Percentiles rank a stretch among this genome's conserved stretches.
These are phyloP conservation scores for Epichloe sibirici DNA, from an alignment of 2,329 filamentous ascomycete genomes.

Conservation along the genomic window DNA sequence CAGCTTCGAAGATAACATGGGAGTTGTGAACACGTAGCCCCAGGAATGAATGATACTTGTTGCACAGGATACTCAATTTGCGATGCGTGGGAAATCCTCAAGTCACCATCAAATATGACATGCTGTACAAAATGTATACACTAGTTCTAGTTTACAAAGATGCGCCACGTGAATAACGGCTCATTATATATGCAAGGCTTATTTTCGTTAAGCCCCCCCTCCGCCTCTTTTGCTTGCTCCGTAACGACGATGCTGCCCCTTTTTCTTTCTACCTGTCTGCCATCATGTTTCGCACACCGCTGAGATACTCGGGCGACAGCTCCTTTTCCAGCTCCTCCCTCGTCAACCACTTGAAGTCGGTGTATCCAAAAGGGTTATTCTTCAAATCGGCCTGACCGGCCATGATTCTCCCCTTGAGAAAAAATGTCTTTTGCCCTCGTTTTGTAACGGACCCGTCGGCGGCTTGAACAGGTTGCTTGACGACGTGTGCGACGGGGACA, in stretches of 20 bases:
- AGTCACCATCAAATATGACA: background rate
- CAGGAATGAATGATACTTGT: no score
- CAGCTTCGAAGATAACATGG: background rate
- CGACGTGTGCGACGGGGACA: slow-evolving; percentile 71
- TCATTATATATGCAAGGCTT: background rate
- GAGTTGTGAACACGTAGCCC: background rate
- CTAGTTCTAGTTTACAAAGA: slow-evolving; percentile 1
- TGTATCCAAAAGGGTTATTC: slow-evolving; percentile 57
- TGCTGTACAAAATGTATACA: slow-evolving; percentile 3
- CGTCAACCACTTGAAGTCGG: slow-evolving; percentile 85
- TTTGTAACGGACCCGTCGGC: slow-evolving; percentile 28
- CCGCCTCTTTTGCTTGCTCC: background rate
- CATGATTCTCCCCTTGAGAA: slow-evolving; percentile 94
- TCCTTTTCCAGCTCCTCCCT: slow-evolving; percentile 70
- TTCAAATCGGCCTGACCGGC: slow-evolving; percentile 80
- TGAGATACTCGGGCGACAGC: slow-evolving; percentile 59
- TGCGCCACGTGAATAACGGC: background rate
- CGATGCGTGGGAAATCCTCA: no score
- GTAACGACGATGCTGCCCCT: background rate
- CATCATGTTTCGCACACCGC: slow-evolving; percentile 70
- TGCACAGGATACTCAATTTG: background rate
- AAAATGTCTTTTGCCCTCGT: slow-evolving; percentile 76
- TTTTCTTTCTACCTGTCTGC: slow-evolving; percentile 47
- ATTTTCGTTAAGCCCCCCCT: background rate
- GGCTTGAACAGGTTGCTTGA: slow-evolving; percentile 38